phyloP scores from a whole-genome alignment of 192 early-diverging fungal genomes.

The Backusella sp. region DNA sequence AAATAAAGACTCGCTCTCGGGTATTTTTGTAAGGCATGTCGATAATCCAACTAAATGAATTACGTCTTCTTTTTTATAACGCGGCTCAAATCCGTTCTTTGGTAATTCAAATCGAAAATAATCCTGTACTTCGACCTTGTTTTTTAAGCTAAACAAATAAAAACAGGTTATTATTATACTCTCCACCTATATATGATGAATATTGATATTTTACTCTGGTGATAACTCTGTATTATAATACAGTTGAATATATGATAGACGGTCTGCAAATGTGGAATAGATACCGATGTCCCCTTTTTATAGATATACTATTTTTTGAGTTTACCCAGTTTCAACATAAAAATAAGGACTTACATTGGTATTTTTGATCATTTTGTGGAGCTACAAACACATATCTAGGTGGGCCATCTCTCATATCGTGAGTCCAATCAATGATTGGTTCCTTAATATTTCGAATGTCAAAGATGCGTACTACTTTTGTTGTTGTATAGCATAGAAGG shows the following conservation, averaged over 20 bases:
- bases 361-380: neutral
- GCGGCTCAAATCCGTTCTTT: neutral
- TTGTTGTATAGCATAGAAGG: neutral
- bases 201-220: neutral
- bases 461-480: neutral
- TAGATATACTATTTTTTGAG: neutral
- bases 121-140: neutral
- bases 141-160: neutral
- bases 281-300: neutral
- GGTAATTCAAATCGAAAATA: neutral
- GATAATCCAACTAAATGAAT: neutral
- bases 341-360: neutral
- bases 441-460: neutral
- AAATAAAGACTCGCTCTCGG: neutral
- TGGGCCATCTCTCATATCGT: neutral
- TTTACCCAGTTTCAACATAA: neutral
- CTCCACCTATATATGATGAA: neutral
- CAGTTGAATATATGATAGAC: neutral
- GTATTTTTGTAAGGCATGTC: neutral
- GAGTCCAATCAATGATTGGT: neutral
- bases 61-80: neutral
- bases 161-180: neutral
- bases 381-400: neutral
- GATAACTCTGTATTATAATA: neutral
- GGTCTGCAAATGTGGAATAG: neutral